These are phyloP conservation scores for Saccharomycopsis schoenii DNA, from an alignment of 805 yeast genomes.

Conservation along the genomic window DNA sequence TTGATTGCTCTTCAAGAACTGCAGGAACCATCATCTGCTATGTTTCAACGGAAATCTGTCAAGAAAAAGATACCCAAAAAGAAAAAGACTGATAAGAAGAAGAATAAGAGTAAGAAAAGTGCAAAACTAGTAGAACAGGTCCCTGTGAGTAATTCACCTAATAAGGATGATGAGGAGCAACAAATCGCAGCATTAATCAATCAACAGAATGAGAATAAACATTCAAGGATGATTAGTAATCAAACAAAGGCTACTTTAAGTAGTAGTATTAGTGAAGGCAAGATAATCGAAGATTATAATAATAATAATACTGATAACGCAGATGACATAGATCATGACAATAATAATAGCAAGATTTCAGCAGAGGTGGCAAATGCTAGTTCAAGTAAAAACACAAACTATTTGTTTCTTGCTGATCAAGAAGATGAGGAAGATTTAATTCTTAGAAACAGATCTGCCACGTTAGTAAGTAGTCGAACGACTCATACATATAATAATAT, in stretches of 20 bases:
- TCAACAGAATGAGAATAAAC: neutral
- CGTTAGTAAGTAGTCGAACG: neutral
- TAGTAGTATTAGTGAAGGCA: neutral
- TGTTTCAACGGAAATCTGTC: constrained; percentile 8
- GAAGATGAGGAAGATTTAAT: neutral
- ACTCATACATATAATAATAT: neutral
- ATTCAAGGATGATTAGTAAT: neutral
- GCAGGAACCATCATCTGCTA: neutral
- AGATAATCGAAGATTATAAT: neutral
- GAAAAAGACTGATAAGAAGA: constrained; percentile 14
- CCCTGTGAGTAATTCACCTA: neutral
- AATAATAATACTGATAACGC: neutral
- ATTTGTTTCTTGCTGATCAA: neutral
- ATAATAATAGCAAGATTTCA: neutral
- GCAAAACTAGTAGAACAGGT: neutral
- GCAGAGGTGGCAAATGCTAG: neutral
- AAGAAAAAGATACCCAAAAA: constrained; percentile 18
- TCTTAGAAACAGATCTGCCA: neutral
- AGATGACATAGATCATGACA: neutral
- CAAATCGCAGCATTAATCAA: neutral
- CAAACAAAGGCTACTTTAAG: neutral
- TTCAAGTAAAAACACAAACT: neutral
- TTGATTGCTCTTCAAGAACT: neutral
- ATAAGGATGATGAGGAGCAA: neutral
- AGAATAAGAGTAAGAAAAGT: neutral